Conservation (phyloP, 805 yeast genomes). For the Jamesozyma hellenica region DNA sequence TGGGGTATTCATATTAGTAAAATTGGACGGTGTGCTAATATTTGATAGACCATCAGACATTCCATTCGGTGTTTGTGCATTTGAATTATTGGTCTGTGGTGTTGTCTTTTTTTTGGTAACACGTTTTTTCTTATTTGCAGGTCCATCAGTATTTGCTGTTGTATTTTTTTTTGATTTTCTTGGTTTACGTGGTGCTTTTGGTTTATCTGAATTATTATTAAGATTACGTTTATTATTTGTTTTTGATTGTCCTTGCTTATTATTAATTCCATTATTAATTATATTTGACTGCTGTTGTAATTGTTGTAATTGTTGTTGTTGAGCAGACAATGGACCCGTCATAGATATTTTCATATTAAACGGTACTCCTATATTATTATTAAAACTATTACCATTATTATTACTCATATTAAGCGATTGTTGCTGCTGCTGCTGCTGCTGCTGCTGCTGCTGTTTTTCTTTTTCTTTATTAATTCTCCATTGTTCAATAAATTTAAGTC, state of each 20-base stretch:
- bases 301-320: conserved; percentile 26
- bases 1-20: background rate
- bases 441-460: conserved; percentile 37
- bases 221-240: background rate
- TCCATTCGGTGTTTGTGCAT: background rate
- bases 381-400: conserved; percentile 9
- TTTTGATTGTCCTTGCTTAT: background rate
- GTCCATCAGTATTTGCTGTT: conserved; percentile 8
- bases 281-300: conserved; percentile 12
- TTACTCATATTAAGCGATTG: conserved; percentile 15
- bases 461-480: conserved; percentile 60
- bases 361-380: background rate
- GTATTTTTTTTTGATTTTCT: conserved; percentile 24
- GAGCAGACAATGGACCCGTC: conserved; percentile 22
- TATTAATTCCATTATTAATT: background rate
- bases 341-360: conserved; percentile 28
- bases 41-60: background rate
- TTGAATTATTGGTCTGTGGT: background rate
- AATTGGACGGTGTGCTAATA: conserved; percentile 1
- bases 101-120: conserved; percentile 20
- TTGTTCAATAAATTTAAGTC: conserved; percentile 82
- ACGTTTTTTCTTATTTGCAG: conserved; percentile 22
- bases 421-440: conserved; percentile 32
- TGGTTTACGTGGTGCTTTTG: conserved; percentile 22
- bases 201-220: conserved; percentile 2